Evolutionary conservation across 1,284 basidiomycete genomes (phyloP).

Genomic region (Cystobasidium slooffiae): DNA sequence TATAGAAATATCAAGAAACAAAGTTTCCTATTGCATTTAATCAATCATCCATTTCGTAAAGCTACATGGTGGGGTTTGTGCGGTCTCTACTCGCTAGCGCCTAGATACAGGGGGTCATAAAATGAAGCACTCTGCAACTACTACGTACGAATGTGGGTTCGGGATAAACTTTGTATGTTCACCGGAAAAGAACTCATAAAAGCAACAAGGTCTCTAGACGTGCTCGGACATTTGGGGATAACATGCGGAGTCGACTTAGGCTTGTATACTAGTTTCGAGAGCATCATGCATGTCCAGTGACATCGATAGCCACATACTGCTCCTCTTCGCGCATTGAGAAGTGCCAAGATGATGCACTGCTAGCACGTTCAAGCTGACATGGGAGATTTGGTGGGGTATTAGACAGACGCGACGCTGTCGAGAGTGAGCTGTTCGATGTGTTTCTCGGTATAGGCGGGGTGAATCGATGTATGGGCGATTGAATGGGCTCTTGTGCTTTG

Average conservation of each 20-base stretch:
- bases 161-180: no score
- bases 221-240: neutral
- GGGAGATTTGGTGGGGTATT: neutral
- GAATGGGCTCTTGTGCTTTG: neutral
- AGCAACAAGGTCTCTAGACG: neutral
- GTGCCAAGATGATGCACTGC: conserved; percentile 15
- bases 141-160: no score
- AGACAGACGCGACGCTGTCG: neutral
- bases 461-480: neutral
- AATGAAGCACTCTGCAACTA: no score
- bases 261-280: neutral
- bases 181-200: neutral
- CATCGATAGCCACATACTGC: conserved; percentile 38
- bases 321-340: conserved; percentile 34
- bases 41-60: neutral
- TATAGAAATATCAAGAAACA: no score
- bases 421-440: neutral
- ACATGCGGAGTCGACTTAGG: neutral
- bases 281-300: conserved; percentile 8
- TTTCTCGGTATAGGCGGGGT: neutral
- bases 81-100: neutral
- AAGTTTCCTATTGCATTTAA: neutral
- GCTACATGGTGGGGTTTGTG: conserved; percentile 1
- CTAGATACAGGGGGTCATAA: no score
- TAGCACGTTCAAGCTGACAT: conserved; percentile 1